These are phyloP conservation scores for Ceriops decandra DNA, from an alignment of 345 rosid genomes.

Conservation along the genomic window DNA sequence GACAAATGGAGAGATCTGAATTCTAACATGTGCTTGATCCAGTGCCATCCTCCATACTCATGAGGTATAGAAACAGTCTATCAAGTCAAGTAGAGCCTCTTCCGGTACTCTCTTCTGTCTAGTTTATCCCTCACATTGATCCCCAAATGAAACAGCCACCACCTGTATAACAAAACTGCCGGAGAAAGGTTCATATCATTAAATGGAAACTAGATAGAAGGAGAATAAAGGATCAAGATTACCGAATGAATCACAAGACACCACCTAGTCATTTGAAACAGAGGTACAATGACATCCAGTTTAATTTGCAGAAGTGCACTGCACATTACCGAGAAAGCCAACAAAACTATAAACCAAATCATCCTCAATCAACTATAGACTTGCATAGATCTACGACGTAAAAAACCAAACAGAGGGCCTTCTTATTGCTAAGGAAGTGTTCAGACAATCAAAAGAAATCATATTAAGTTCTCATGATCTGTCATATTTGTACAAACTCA, in stretches of 20 bases:
- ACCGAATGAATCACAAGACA: neutral
- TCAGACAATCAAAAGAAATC: neutral
- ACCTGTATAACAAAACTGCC: neutral
- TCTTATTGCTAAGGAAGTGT: neutral
- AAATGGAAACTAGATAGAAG: neutral
- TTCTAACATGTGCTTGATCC: constrained; percentile 16
- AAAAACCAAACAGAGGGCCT: neutral
- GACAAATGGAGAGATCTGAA: constrained; percentile 31
- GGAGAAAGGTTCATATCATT: neutral
- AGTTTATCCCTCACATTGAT: constrained; percentile 4
- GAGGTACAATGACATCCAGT: too few species aligned
- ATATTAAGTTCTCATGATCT: neutral
- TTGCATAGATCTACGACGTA: neutral
- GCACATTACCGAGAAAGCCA: neutral
- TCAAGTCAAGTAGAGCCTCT: neutral
- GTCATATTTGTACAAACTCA: neutral
- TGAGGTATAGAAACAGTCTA: neutral
- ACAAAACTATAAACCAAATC: neutral
- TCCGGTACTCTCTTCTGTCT: neutral
- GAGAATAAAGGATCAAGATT: constrained; percentile 3
- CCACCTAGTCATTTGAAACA: neutral
- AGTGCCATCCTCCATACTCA: constrained; percentile 53
- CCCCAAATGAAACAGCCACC: neutral
- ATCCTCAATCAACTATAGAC: too few species aligned
- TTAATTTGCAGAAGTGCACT: too few species aligned